These are phyloP conservation scores for Russula lepida DNA, from an alignment of 768 basidiomycete genomes.

Conservation along the genomic window DNA sequence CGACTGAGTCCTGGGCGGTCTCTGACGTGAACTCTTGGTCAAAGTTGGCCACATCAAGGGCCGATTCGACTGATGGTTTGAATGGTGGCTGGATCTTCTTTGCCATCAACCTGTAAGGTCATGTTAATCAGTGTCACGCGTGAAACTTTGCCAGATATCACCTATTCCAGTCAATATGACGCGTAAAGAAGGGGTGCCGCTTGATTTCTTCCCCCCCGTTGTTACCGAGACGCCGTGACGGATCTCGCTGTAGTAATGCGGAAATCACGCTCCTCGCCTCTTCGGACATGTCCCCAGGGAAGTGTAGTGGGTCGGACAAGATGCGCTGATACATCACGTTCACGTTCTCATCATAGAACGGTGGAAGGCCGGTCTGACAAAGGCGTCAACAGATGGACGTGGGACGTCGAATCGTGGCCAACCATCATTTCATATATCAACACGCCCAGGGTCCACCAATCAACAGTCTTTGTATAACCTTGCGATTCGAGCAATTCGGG, in stretches of 20 bases:
- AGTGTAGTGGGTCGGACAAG: conserved; percentile 84
- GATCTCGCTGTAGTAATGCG: conserved; percentile 84
- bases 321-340: conserved; percentile 98
- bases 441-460: conserved; percentile 98
- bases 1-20: conserved; percentile 90
- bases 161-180: conserved; percentile 88
- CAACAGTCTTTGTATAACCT: conserved; percentile 96
- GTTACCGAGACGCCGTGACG: conserved; percentile 76
- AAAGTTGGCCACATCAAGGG: conserved; percentile 93
- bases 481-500: conserved; percentile 94
- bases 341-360: conserved; percentile 98
- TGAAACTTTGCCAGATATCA: conserved; percentile 27
- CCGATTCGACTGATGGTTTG: conserved; percentile 94
- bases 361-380: conserved; percentile 81
- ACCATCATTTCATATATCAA: conserved; percentile 97
- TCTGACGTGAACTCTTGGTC: conserved; percentile 97
- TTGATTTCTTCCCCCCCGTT: conserved; percentile 96
- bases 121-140: background rate
- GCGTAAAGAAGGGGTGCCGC: conserved; percentile 89
- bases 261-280: conserved; percentile 89
- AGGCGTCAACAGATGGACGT: conserved; percentile 10
- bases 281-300: conserved; percentile 78
- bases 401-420: conserved; percentile 16
- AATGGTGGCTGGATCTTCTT: conserved; percentile 98
- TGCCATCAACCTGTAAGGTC: conserved; percentile 50